phyloP scores from a whole-genome alignment of 495 filamentous ascomycete genomes.

The Hyaloscypha bicolor region DNA sequence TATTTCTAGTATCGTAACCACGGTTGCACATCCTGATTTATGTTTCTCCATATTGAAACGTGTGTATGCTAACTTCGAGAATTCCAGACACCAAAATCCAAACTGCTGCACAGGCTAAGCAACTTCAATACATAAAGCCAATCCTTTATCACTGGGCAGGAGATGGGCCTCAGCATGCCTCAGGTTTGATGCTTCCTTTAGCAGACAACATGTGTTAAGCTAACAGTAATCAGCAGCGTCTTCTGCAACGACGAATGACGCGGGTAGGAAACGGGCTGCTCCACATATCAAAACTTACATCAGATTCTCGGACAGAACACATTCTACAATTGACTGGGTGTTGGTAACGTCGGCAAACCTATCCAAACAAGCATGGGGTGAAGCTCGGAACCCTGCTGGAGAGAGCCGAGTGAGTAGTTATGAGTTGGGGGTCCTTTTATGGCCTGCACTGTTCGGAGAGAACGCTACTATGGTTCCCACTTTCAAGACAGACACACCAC shows the following conservation, averaged over 20 bases:
- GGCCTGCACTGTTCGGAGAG: conserved; percentile 69
- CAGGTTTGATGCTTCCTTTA: conserved; percentile 9
- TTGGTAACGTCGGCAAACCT: conserved; percentile 82
- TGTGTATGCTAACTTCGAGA: neutral
- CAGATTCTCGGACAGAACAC: conserved; percentile 56
- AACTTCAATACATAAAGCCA: conserved; percentile 72
- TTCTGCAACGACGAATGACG: conserved; percentile 16
- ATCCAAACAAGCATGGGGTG: conserved; percentile 91
- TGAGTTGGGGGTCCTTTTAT: conserved; percentile 84
- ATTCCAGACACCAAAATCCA: conserved; percentile 64
- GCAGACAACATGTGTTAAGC: neutral
- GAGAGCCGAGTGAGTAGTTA: conserved; percentile 77
- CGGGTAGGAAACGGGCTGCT: conserved; percentile 72
- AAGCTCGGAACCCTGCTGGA: conserved; percentile 49
- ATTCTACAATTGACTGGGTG: conserved; percentile 76
- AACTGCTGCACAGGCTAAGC: conserved; percentile 67
- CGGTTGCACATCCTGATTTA: too few relatives aligned
- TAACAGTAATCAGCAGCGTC: neutral
- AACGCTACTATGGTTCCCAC: conserved; percentile 65
- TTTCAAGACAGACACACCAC: conserved; percentile 62
- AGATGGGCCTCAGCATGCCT: conserved; percentile 48
- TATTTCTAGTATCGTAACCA: neutral
- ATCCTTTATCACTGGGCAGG: conserved; percentile 73
- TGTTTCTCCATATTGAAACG: too few relatives aligned
- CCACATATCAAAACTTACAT: conserved; percentile 94